Conservation (phyloP, 225 moss, liverwort and hornwort genomes). For the Asterella californica region DNA sequence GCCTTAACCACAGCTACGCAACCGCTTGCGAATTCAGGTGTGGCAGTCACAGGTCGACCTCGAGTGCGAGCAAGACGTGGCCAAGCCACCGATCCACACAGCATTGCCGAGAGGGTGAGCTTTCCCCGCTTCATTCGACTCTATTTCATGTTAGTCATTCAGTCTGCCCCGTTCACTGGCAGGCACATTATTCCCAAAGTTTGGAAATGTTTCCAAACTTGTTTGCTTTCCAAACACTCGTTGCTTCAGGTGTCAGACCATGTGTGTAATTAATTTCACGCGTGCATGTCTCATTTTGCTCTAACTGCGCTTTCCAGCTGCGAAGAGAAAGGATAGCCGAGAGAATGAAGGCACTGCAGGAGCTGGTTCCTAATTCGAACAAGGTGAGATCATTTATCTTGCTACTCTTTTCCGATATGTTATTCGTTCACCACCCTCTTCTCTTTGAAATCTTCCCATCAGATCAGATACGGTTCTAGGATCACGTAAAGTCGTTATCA, state of each 20-base stretch:
- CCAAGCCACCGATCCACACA: constrained; percentile 99
- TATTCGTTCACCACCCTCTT: neutral
- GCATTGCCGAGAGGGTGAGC: constrained; percentile 97
- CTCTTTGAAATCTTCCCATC: neutral
- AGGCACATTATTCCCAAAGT: neutral
- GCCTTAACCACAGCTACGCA: constrained; percentile 37
- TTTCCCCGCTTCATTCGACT: neutral
- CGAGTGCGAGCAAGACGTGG: constrained; percentile 97
- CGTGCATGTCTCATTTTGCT: neutral
- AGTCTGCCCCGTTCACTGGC: too few relatives aligned
- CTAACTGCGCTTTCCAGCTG: constrained; percentile 44
- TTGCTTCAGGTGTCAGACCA: neutral
- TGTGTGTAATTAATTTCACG: neutral
- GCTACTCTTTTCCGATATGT: too few relatives aligned
- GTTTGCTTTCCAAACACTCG: neutral
- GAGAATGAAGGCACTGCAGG: constrained; percentile 98
- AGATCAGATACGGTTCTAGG: too few relatives aligned
- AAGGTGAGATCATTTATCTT: constrained; percentile 51
- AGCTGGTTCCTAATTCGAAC: constrained; percentile 95
- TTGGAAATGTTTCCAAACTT: too few relatives aligned
- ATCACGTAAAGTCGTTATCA: neutral
- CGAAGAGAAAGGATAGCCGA: constrained; percentile 97
- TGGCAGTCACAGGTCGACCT: constrained; percentile 76
- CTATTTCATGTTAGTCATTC: neutral
- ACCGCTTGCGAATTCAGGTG: constrained; percentile 42